Percentiles rank a stretch among this genome's conserved stretches.
Evolutionary conservation across 768 basidiomycete genomes (phyloP).

Genomic region (Lactifluus echinatus): DNA sequence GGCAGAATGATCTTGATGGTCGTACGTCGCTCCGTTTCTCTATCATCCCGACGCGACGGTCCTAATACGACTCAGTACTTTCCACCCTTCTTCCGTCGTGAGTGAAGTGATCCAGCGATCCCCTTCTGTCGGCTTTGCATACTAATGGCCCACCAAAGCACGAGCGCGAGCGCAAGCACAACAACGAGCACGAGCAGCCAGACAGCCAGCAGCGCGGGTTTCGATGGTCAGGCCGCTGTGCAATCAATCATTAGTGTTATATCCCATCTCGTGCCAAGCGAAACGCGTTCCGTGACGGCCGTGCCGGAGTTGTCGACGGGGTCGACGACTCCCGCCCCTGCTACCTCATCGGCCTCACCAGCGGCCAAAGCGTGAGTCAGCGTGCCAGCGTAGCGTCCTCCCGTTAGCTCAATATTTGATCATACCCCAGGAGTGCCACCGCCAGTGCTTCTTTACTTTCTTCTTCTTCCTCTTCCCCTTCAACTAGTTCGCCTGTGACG

Average conservation of each 20-base stretch:
- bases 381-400: neutral
- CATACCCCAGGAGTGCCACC: neutral
- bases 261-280: neutral
- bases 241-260: neutral
- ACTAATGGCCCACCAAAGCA: neutral
- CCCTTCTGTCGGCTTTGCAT: neutral
- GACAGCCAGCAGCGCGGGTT: neutral
- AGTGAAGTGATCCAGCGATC: neutral
- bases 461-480: neutral
- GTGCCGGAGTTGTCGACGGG: neutral
- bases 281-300: neutral
- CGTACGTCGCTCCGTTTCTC: conserved; percentile 21
- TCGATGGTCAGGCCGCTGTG: neutral
- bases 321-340: neutral
- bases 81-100: no score
- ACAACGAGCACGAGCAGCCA: no score
- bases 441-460: neutral
- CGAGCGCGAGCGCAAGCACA: no score
- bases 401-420: neutral
- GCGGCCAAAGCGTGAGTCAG: neutral
- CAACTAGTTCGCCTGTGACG: conserved; percentile 1
- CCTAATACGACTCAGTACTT: no score
- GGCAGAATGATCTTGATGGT: conserved; percentile 25
- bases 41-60: no score
- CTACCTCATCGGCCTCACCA: neutral